phyloP scores from a whole-genome alignment of 805 yeast species.

The Candida ficus region DNA sequence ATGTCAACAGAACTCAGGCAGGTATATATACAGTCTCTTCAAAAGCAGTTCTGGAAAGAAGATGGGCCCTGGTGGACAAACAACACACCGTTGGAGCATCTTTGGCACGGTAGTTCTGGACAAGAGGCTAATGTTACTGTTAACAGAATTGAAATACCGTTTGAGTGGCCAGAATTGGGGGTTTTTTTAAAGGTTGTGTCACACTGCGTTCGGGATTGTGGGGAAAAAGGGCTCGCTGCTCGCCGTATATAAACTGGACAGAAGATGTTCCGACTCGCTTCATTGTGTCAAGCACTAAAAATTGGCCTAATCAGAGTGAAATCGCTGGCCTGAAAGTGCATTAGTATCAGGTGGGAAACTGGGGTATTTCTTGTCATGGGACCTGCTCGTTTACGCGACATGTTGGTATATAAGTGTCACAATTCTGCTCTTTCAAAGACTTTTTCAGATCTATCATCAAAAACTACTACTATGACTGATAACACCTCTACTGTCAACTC shows the following conservation, averaged over 20 bases:
- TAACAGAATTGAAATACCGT: neutral
- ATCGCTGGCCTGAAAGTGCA: too few species aligned
- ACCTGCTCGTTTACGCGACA: too few species aligned
- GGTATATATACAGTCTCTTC: too few species aligned
- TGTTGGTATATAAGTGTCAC: too few species aligned
- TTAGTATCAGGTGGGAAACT: neutral
- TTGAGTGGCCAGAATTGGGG: neutral
- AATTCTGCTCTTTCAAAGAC: neutral
- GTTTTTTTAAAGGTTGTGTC: neutral
- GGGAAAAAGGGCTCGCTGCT: neutral
- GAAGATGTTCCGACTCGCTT: neutral
- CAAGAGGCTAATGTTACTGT: neutral
- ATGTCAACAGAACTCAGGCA: too few species aligned
- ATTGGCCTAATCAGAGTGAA: too few species aligned
- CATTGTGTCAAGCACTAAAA: neutral
- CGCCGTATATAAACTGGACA: neutral
- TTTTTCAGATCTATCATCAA: neutral
- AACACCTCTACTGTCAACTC: constrained; percentile 3
- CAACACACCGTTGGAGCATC: neutral
- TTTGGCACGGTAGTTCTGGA: neutral
- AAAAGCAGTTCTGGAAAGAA: neutral
- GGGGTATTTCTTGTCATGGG: neutral
- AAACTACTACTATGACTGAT: neutral
- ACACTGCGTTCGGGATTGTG: neutral
- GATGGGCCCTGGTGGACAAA: neutral